Conservation (phyloP, 140 eudicot genomes). For the Oenanthe javanica region DNA sequence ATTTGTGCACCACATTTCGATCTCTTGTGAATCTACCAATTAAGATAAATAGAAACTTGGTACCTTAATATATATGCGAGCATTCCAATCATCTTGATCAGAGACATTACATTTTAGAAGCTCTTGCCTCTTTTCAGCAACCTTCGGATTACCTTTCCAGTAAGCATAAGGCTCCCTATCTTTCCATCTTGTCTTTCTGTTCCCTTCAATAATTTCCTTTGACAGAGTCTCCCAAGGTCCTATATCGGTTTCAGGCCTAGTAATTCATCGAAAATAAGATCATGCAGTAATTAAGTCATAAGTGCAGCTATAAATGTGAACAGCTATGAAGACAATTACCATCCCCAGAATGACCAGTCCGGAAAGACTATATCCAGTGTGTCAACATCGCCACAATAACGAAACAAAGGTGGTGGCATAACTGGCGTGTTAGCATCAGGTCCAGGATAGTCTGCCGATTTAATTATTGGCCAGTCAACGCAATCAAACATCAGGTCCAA, state of each 20-base stretch:
- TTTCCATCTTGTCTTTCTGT: slow-evolving; percentile 35
- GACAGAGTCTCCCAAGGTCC: slow-evolving; percentile 51
- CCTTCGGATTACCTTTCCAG: slow-evolving; percentile 61
- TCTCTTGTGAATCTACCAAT: slow-evolving; percentile 25
- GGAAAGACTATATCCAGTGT: slow-evolving; percentile 62
- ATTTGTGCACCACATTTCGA: not conserved
- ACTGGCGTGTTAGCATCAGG: slow-evolving; percentile 13
- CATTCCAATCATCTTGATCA: slow-evolving; percentile 49
- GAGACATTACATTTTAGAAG: slow-evolving; percentile 55
- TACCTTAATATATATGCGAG: slow-evolving; percentile 31
- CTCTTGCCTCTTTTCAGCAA: slow-evolving; percentile 44
- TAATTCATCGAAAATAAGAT: not conserved
- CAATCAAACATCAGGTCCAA: slow-evolving; percentile 70
- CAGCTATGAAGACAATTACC: slow-evolving; percentile 27
- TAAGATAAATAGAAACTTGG: not conserved
- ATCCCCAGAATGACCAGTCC: slow-evolving; percentile 82
- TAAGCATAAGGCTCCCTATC: slow-evolving; percentile 57
- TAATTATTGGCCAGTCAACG: slow-evolving; percentile 47
- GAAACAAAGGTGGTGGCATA: slow-evolving; percentile 50
- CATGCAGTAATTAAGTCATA: not conserved
- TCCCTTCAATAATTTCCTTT: slow-evolving; percentile 43
- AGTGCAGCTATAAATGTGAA: not conserved
- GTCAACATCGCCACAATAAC: slow-evolving; percentile 38
- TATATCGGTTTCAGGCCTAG: slow-evolving; percentile 60
- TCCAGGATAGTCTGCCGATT: slow-evolving; percentile 15